phyloP scores from a whole-genome alignment of 2,329 filamentous ascomycete genomes.

The Chaetomiaceae sp. region DNA sequence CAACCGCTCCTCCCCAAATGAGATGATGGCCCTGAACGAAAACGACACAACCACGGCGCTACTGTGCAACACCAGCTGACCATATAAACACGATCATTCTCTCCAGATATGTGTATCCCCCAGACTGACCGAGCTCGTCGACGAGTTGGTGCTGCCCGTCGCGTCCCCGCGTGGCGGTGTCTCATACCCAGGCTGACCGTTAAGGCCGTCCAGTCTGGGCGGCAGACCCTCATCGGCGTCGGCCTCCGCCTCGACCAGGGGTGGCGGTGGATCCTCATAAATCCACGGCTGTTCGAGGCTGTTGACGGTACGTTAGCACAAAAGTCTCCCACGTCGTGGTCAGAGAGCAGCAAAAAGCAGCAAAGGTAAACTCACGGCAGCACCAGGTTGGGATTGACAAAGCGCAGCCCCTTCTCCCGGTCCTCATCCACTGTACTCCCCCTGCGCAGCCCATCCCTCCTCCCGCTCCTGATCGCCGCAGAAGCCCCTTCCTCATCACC shows the following conservation, averaged over 20 bases:
- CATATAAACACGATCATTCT: conserved; percentile 20
- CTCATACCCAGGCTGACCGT: neutral
- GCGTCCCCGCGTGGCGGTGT: conserved; percentile 1
- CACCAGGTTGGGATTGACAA: conserved; percentile 71
- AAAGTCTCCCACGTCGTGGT: too few relatives aligned
- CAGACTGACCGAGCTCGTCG: conserved; percentile 41
- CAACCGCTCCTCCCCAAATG: neutral
- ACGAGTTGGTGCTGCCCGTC: conserved; percentile 31
- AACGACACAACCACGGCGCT: neutral
- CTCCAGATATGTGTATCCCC: conserved; percentile 48
- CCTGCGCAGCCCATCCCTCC: conserved; percentile 33
- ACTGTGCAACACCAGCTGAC: too few relatives aligned
- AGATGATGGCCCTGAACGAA: neutral
- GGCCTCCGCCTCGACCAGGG: conserved; percentile 22
- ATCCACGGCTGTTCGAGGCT: conserved; percentile 69
- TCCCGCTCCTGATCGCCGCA: too few relatives aligned
- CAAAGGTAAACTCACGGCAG: conserved; percentile 46
- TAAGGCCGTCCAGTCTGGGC: neutral
- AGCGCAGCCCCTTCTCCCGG: conserved; percentile 61
- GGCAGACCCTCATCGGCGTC: neutral
- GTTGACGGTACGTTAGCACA: neutral
- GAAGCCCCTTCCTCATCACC: conserved; percentile 26
- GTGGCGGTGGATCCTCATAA: conserved; percentile 50
- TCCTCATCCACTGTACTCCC: conserved; percentile 67
- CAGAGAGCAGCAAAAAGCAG: neutral